Percentiles rank a stretch among this genome's conserved stretches.
Conservation (phyloP, 177 flowering plant genomes). For the Vitis hybrid region DNA sequence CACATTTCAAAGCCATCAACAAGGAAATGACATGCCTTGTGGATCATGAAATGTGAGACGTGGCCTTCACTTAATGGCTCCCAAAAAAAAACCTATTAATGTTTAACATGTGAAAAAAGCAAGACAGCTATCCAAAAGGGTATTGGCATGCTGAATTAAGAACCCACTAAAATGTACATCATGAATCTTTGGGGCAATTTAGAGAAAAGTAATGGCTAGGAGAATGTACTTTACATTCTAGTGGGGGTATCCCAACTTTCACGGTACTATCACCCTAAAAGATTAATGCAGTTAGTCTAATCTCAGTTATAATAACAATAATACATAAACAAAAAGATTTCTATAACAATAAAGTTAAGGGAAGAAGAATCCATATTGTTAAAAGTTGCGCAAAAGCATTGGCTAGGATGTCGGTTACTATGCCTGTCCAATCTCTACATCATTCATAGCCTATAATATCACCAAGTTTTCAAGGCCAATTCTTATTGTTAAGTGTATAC, state of each 20-base stretch:
- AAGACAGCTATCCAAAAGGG: conserved; percentile 5
- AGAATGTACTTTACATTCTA: conserved; percentile 13
- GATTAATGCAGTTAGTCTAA: conserved; percentile 9
- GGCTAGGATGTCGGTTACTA: too few relatives aligned
- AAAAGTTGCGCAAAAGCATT: too few relatives aligned
- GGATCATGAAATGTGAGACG: too few relatives aligned
- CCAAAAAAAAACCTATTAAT: background rate
- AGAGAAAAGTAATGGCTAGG: background rate
- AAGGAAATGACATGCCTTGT: too few relatives aligned
- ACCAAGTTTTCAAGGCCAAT: too few relatives aligned
- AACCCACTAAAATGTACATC: conserved; percentile 17
- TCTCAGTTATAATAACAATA: background rate
- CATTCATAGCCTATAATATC: too few relatives aligned
- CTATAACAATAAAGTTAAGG: background rate
- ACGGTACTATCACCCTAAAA: conserved; percentile 7
- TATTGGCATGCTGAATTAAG: conserved; percentile 7
- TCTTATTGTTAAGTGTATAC: too few relatives aligned
- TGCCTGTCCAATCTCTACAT: too few relatives aligned
- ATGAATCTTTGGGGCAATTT: conserved; percentile 17
- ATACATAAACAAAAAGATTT: background rate
- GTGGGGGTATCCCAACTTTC: conserved; percentile 20
- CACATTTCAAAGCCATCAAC: too few relatives aligned
- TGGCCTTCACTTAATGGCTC: background rate
- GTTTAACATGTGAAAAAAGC: conserved; percentile 25
- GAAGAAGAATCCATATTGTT: too few relatives aligned